Base-by-base conservation (phyloP, 179 eudicot species). In the Beta macrorhiza region DNA sequence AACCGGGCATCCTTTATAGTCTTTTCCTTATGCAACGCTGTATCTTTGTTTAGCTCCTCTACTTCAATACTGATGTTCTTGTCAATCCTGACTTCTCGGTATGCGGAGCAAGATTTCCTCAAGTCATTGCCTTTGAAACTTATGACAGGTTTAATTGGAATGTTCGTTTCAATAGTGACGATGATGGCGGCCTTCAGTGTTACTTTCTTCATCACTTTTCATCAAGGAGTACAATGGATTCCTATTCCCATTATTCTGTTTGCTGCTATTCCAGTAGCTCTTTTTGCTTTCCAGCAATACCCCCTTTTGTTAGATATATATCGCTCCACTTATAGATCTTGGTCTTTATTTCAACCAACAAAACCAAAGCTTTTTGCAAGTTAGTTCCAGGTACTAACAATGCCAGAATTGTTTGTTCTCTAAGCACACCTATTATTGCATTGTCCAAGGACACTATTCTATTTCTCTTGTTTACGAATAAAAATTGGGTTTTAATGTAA, bases 71-170 rank as follows among this genome's bases (percentile, higher is more conserved):
- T 84, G 44, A 74, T 84, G 84, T 84, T 84, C 68, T 64, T 84
- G 8, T 81, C 82, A 0, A 84, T 84, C 72, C 77, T 84, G 22
- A 84, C 87, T 14, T 84, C 84, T 2, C 76, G 84, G 1, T 81
- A 84, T 37, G 84, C 87, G 5, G 77, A 81, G 25, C 51, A 51
- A 0, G 84, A 84, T 22, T 84, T 84, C 74, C 42, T 78, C 5
- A 57, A 72, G 19, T 81, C 82, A 51, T 59, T 84, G 59, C 87
- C 87, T 10, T 51, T 59, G 16, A 81, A 84, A 70, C 13, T 78
- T 22, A 79, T 82, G 15, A 7, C 78, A 1, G 84, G 84, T 22
- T 56, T 82, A 19, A 82, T 53, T 16, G 74, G 73, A 13, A 5
- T 82, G 55, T 77, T 76, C 63, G 55, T 77, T 13, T 77, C 77